Percentiles rank a stretch among this genome's conserved stretches.
These are phyloP conservation scores for Rhodotorula sp. DNA, from an alignment of 1,284 basidiomycete species.

Conservation along the genomic window DNA sequence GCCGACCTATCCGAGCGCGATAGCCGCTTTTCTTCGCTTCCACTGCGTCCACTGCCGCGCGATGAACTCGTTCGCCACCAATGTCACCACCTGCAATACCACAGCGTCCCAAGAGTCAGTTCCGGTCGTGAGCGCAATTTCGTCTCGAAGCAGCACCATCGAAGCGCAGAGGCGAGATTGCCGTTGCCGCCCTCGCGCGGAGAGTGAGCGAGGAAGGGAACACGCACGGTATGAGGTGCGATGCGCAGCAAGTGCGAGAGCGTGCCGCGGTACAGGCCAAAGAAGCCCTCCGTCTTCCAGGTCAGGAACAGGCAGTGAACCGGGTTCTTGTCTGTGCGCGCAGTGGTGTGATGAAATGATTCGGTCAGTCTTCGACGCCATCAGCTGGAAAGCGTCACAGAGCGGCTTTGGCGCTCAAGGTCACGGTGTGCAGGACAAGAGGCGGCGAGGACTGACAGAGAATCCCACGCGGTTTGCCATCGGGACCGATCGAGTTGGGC, in stretches of 20 bases:
- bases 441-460: slow-evolving; percentile 61
- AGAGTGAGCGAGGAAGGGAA: no score
- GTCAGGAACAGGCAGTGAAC: slow-evolving; percentile 97
- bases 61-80: slow-evolving; percentile 43
- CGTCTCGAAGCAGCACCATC: no score
- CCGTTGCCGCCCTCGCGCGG: no score
- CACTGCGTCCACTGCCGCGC: slow-evolving; percentile 32
- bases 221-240: slow-evolving; percentile 69
- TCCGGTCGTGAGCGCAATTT: no score
- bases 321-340: slow-evolving; percentile 59
- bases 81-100: slow-evolving; percentile 38
- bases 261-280: slow-evolving; percentile 91
- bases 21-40: slow-evolving; percentile 12
- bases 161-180: neutral
- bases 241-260: slow-evolving; percentile 89
- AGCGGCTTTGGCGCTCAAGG: no score
- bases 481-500: slow-evolving; percentile 47
- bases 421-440: neutral
- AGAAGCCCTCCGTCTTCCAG: slow-evolving; percentile 79
- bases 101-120: neutral
- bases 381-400: neutral
- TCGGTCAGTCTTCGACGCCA: neutral
- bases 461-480: slow-evolving; percentile 68
- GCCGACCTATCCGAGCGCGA: neutral
- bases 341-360: neutral